Percentiles rank a stretch among this genome's conserved stretches.
Evolutionary conservation across 208 protist species (phyloP).

Genomic region (Crithidia bombi): DNA sequence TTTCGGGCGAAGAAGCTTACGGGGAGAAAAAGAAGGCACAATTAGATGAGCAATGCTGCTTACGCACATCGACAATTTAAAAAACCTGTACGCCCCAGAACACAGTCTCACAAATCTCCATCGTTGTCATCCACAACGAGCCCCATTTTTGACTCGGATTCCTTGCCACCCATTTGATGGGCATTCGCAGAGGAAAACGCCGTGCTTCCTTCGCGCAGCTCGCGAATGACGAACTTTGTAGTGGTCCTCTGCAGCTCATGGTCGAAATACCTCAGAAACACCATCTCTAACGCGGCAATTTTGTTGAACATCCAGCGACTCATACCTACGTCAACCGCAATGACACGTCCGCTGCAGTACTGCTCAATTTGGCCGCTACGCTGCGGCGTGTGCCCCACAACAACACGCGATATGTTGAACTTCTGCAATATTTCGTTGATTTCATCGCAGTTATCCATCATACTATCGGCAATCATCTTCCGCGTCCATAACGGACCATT

Average conservation of each 20-base stretch:
- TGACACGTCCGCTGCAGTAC: constrained; percentile 62
- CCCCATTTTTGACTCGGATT: background rate
- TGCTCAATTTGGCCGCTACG: constrained; percentile 52
- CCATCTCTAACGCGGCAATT: constrained; percentile 63
- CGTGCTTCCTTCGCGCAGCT: constrained; percentile 26
- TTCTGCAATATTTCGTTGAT: constrained; percentile 38
- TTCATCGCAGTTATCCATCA: constrained; percentile 48
- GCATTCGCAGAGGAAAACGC: background rate
- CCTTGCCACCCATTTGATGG: background rate
- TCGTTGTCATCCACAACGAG: constrained; percentile 21
- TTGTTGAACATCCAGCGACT: constrained; percentile 80
- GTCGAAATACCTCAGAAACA: constrained; percentile 36
- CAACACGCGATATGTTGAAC: constrained; percentile 52
- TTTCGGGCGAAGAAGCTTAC: too few species aligned
- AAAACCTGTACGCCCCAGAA: too few species aligned
- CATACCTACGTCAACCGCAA: constrained; percentile 78
- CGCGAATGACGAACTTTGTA: constrained; percentile 32
- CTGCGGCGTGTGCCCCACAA: constrained; percentile 83
- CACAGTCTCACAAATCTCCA: constrained; percentile 25
- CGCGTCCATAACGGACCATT: constrained; percentile 77
- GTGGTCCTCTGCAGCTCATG: constrained; percentile 6
- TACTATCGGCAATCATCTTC: constrained; percentile 66
- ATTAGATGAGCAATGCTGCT: too few species aligned
- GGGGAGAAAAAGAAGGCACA: background rate
- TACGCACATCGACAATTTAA: too few species aligned